Conservation (phyloP, 495 filamentous ascomycete species). For the Penicillium antarcticum region DNA sequence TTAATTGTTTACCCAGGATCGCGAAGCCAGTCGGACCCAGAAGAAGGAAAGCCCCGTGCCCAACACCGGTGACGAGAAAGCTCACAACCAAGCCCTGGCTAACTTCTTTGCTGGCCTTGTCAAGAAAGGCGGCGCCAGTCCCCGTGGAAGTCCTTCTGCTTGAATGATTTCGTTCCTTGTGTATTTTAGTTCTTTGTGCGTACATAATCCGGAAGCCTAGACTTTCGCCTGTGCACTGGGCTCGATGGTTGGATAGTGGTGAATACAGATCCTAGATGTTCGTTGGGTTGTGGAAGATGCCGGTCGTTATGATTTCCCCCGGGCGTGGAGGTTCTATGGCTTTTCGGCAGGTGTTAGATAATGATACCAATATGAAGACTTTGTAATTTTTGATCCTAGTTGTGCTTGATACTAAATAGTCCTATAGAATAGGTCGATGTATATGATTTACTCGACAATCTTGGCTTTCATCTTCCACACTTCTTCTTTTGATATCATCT, state of each 20-base stretch:
- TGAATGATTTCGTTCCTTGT: constrained; percentile 17
- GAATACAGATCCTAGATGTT: neutral
- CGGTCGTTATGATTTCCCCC: constrained; percentile 9
- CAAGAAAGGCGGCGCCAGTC: constrained; percentile 50
- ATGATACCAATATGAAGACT: constrained; percentile 32
- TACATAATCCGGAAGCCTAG: constrained; percentile 34
- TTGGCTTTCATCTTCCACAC: no score
- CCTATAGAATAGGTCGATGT: no score
- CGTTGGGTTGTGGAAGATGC: neutral
- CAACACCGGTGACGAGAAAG: constrained; percentile 51
- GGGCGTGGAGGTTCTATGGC: constrained; percentile 12
- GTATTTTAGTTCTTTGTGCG: constrained; percentile 30
- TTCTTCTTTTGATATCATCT: neutral
- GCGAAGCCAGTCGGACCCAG: constrained; percentile 52
- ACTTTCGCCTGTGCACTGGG: constrained; percentile 23
- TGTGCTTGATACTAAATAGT: no score
- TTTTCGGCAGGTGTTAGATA: constrained; percentile 29
- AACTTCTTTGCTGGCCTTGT: constrained; percentile 66
- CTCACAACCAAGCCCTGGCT: constrained; percentile 63
- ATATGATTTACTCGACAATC: no score
- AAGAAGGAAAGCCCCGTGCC: constrained; percentile 36
- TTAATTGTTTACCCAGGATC: constrained; percentile 37
- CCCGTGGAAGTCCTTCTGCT: constrained; percentile 41
- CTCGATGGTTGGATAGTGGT: constrained; percentile 27
- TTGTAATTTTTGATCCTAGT: neutral